Base-by-base conservation (phyloP, 1,284 basidiomycete genomes). In the Cryptococcus deneoformans region DNA sequence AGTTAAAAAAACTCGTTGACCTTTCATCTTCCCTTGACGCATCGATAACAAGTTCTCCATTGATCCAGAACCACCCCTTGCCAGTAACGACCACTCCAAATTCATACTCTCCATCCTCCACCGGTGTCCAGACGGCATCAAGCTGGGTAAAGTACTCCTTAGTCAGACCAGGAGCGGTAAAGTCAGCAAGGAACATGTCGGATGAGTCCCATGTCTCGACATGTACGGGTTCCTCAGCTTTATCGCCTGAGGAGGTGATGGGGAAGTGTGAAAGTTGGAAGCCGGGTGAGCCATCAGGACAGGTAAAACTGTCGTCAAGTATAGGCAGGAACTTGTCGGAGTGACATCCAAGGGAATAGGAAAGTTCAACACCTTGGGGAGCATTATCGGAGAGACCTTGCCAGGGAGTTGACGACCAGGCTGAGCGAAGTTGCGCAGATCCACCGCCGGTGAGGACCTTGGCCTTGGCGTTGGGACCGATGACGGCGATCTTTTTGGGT, bases 31-130 rank as follows among this genome's bases (percentile, higher is more conserved):
- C 52, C 83, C 84, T 55, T 82, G 85, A 86, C 66, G 88, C 87
- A 71, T 88, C 86, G 52, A 88, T 83, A 2, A 82, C 76, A 54
- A 87, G 70, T 63, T 83, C 71, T 6, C 80, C 84, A 61, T 88
- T 73, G 16, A 89, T 75, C 76, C 80, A 88, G 4, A 88, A 76
- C 78, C 63, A 62, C 6, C 61, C 67, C 53, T 64, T 54, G 12
- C 70, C 70, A 2, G 69, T 67, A 24, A 66, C 60, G 14, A 52
- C 44, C 10, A 65, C 35, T 40, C 68, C 67, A 45, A 73, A 71
- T 57, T 69, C 62, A 63, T 64, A 70, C 24, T 64, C 58, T 39
- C 65, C 70, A 1, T 54, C 59, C 5, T 58, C 50, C 5, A 61
- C 61, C 0, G 70, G 50, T 3, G 62, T 68, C 54, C 67, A 72